Percentiles rank a stretch among this genome's conserved stretches.
Evolutionary conservation across 768 basidiomycete species (phyloP).

Genomic region (Kwoniella heveanensis): DNA sequence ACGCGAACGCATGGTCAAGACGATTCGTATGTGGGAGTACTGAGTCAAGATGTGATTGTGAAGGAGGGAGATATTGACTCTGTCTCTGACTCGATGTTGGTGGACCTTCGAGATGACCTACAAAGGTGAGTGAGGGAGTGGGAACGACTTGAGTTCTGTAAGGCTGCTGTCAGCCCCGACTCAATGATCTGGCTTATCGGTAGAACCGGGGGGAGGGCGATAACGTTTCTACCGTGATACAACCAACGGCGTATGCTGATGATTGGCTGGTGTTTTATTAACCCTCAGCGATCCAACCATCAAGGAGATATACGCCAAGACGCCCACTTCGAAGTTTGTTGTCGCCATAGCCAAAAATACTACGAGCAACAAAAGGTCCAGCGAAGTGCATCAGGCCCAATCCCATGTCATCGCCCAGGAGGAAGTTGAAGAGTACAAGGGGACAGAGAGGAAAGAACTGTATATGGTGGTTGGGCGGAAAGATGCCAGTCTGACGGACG

Average conservation of each 20-base stretch:
- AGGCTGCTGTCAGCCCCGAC: no score
- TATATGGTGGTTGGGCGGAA: conserved; percentile 40
- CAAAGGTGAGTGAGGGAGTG: conserved; percentile 23
- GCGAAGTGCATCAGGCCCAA: no score
- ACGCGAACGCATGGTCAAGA: neutral
- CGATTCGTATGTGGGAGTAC: neutral
- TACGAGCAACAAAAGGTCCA: no score
- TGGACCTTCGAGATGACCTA: conserved; percentile 27
- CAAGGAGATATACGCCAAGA: conserved; percentile 30
- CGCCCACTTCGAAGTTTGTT: conserved; percentile 26
- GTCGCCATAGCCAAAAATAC: no score
- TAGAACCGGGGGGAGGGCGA: no score
- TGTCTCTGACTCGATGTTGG: conserved; percentile 18
- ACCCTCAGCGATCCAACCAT: neutral
- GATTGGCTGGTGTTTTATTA: neutral
- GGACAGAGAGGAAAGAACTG: conserved; percentile 16
- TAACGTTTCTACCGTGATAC: no score
- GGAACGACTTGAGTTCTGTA: no score
- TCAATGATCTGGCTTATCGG: no score
- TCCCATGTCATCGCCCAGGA: neutral
- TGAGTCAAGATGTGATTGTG: neutral
- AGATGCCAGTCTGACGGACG: conserved; percentile 47
- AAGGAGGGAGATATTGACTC: conserved; percentile 24
- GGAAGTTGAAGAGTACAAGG: neutral
- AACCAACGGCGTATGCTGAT: no score